Evolutionary conservation across 257 asterid genomes (phyloP), one percentile per base, ranked within the genome.

Genomic region (Ilex aquifolium): DNA sequence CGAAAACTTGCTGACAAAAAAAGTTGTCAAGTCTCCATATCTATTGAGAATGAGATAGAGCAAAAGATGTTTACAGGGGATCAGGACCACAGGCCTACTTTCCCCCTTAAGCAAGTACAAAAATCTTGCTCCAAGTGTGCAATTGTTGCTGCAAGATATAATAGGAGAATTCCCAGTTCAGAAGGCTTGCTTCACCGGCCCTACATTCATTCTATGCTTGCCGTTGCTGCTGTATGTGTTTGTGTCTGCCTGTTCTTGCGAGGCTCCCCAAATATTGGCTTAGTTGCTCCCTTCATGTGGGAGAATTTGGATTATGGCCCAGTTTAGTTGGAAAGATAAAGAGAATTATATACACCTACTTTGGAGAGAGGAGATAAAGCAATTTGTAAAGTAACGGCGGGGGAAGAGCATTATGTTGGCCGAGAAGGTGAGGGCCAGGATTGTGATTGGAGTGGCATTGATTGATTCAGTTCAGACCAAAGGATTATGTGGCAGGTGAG

Each of bases 171-270:
- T 75, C 76, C 77, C 15, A 77, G 79, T 51, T 78, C 91, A 13
- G 75, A 64, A 46, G 92, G 85, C 51, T 63, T 90, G 64, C 91
- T 90, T 44, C 89, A 82, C 44, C 83, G 82, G 32, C 95, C 95
- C 5, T 84, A 81, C 68, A 76, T 89, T 51, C 95, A 87, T 60
- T 87, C 95, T 0, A 81, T 85, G 88, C 95, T 90, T 21, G 79
- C 83, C 14, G 76, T 90, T 56, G 97, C 97, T 36, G 95, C 97
- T 5, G 95, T 90, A 5, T 90, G 97, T 31, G 95, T 80, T 15
- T 90, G 97, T 36, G 97, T 90, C 29, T 90, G 95, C 61, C 44
- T 90, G 65, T 74, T 90, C 60, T 62, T 83, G 11, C 79, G 97
- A 72, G 90, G 91, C 5, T 84, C 76, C 56, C 97, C 97, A 0